Evolutionary conservation across 2,329 filamentous ascomycete species (phyloP).

Genomic region (Scolecobasidium constrictum): DNA sequence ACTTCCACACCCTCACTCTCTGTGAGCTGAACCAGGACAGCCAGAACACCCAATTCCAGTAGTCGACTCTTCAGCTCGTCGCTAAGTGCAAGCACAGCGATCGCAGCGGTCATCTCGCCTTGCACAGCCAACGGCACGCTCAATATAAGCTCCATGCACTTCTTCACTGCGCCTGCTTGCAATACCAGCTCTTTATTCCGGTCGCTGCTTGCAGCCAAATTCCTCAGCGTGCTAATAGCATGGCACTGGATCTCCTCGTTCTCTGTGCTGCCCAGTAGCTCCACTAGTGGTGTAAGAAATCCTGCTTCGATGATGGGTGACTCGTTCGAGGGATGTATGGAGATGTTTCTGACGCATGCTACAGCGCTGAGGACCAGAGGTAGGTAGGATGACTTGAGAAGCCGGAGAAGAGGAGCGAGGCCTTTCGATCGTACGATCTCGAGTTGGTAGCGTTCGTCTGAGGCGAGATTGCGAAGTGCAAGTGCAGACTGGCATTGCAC

Average conservation of each 20-base stretch:
- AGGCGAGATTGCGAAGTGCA: conserved; percentile 87
- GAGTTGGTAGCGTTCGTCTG: conserved; percentile 96
- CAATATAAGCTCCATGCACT: conserved; percentile 93
- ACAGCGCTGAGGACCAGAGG: conserved; percentile 94
- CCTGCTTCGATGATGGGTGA: conserved; percentile 97
- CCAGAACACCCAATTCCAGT: conserved; percentile 85
- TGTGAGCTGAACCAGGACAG: conserved; percentile 89
- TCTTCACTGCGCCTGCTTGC: conserved; percentile 92
- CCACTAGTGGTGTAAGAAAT: conserved; percentile 86
- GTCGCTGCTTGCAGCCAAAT: conserved; percentile 91
- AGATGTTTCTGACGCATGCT: conserved; percentile 97
- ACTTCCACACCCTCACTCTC: conserved; percentile 95
- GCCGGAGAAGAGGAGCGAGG: conserved; percentile 70
- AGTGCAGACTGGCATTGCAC: conserved; percentile 96
- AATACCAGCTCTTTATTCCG: conserved; percentile 96
- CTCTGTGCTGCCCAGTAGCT: conserved; percentile 86
- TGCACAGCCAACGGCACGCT: conserved; percentile 90
- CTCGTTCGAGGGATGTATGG: conserved; percentile 94
- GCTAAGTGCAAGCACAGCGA: conserved; percentile 88
- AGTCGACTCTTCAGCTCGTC: conserved; percentile 92
- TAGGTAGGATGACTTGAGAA: conserved; percentile 90
- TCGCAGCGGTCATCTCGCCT: conserved; percentile 99
- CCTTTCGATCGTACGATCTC: conserved; percentile 90
- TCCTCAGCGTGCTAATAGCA: conserved; percentile 91
- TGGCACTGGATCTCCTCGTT: conserved; percentile 99